Evolutionary conservation across 1,139 yeast genomes (phyloP), one percentile per base, ranked within the genome.

Genomic region (Pneumocystis wakefieldiae): DNA sequence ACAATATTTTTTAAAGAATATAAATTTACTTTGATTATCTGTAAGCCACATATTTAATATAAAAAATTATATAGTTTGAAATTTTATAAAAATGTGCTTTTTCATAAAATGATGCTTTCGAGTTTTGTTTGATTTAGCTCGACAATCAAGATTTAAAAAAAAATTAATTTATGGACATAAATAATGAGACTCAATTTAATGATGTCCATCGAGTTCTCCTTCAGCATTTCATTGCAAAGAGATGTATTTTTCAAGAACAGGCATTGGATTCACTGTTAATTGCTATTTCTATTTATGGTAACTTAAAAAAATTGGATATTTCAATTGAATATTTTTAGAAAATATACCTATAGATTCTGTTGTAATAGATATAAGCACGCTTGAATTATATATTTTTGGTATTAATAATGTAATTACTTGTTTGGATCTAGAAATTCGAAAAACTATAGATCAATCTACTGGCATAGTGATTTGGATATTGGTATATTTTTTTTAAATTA

Each of bases 31-130:
- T 35, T 64, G 66, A 24, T 60, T 61, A 58, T 64, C 66, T 35
- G 66, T 64, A 48, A 64, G 64, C 66, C 66, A 64, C 60, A 64
- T 62, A 39, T 37, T 37, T 19, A 39, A 19, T 12, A 12, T 10
- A 19, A 14, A 57, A 57, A 37, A 15, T 19, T 37, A 29, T 57
- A 57, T 37, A 14, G 3, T 19, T 39, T 29, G 14, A 39, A 37
- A 39, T 10, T 19, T 35, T 35, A 37, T 29, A 2, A 12, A 32
- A 12, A 32, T 32, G n/a, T 6, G 14, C n/a, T 48, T 42, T 24
- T 41, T 48, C 12, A 48, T 48, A 48, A 48, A 19, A 19, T 24
- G 10, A 24, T 28, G 24, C 4, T 28, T 10, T 24, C 39, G 39
- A 37, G 12, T 19, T 17, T 42, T 42, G 10, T 6, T 48, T 29